These are phyloP conservation scores for Moricandia arvensis DNA, from an alignment of 345 rosid genomes.

Conservation along the genomic window DNA sequence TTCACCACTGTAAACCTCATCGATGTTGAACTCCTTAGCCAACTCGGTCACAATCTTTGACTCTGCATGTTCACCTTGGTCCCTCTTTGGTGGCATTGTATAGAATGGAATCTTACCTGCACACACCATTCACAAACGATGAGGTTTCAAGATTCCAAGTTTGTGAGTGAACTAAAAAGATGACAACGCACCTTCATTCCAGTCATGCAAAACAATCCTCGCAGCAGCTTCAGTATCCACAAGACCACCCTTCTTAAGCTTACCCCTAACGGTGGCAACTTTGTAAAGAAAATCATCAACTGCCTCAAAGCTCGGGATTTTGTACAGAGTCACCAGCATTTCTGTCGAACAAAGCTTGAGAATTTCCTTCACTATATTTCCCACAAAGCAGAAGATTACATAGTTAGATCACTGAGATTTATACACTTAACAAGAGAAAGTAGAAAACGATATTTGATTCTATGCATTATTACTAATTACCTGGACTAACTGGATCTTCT, in stretches of 20 bases:
- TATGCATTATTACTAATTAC: conserved; percentile 34
- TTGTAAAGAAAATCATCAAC: conserved; percentile 90
- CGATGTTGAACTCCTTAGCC: conserved; percentile 78
- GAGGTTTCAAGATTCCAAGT: not conserved
- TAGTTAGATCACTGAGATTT: conserved; percentile 17
- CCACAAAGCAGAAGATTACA: conserved; percentile 19
- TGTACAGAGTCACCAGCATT: conserved; percentile 72
- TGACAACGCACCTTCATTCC: conserved; percentile 67
- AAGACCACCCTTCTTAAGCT: conserved; percentile 93
- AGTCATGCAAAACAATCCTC: conserved; percentile 82
- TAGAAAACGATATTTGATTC: not conserved
- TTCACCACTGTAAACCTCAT: conserved; percentile 80
- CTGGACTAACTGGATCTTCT: conserved; percentile 93
- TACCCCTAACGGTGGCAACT: conserved; percentile 85
- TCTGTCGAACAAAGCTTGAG: conserved; percentile 69
- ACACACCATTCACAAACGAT: not conserved
- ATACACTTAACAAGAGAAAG: not conserved
- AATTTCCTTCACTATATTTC: conserved; percentile 75
- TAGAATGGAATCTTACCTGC: conserved; percentile 90
- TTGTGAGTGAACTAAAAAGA: not conserved
- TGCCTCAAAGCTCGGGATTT: conserved; percentile 65
- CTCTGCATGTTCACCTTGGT: conserved; percentile 67
- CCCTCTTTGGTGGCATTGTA: conserved; percentile 78
- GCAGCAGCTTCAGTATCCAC: conserved; percentile 88
- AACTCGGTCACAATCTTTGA: conserved; percentile 68